A percentile compares a stretch with the other conserved stretches of the same genome.
Evolutionary conservation across 345 rosid species (phyloP).

Genomic region (Heritiera fomes): DNA sequence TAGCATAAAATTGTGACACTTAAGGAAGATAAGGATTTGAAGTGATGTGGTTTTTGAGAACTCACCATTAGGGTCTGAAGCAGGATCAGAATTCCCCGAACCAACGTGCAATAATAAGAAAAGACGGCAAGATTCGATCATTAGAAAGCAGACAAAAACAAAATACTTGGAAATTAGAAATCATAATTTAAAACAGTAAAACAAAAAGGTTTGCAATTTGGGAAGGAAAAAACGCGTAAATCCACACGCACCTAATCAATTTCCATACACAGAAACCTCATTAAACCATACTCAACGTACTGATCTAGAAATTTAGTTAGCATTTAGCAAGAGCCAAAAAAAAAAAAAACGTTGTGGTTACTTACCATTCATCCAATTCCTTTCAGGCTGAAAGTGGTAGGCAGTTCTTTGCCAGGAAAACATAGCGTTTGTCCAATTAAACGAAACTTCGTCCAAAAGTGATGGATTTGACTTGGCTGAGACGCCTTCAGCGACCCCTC

Average conservation of each 20-base stretch:
- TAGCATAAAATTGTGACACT: too few species aligned
- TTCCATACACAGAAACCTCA: background rate
- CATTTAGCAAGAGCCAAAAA: background rate
- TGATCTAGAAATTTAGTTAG: background rate
- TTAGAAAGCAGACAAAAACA: constrained; percentile 21
- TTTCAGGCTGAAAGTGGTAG: constrained; percentile 82
- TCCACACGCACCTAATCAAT: too few species aligned
- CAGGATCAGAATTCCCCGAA: constrained; percentile 25
- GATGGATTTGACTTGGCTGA: constrained; percentile 67
- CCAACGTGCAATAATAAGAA: constrained; percentile 28
- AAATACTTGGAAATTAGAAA: background rate
- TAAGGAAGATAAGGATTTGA: too few species aligned
- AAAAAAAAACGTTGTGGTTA: background rate
- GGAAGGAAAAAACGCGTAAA: too few species aligned
- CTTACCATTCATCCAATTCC: constrained; percentile 98
- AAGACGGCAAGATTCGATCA: background rate
- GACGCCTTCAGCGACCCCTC: constrained; percentile 61
- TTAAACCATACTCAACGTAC: background rate
- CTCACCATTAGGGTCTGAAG: constrained; percentile 96
- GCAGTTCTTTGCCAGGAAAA: constrained; percentile 87
- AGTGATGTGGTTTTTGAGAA: background rate
- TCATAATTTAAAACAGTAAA: background rate
- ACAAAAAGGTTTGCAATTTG: background rate
- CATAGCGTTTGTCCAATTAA: constrained; percentile 84
- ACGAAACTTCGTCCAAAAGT: constrained; percentile 26